Conservation (phyloP, 768 basidiomycete species). For the Lactarius hatsudake region DNA sequence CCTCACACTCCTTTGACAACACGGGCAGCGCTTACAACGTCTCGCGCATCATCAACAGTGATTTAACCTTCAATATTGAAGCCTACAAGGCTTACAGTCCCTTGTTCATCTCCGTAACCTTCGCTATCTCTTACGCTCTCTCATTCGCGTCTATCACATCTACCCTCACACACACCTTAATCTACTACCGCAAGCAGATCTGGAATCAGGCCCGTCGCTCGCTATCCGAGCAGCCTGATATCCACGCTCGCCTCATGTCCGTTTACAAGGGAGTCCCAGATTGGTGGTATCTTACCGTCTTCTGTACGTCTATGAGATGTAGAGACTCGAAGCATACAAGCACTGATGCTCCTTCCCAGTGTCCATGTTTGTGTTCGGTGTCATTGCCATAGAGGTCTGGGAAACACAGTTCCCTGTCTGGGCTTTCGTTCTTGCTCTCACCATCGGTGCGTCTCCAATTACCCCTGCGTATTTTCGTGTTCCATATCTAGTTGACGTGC, state of each 20-base stretch:
- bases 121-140: slow-evolving; percentile 76
- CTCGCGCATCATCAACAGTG: slow-evolving; percentile 49
- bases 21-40: slow-evolving; percentile 69
- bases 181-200: slow-evolving; percentile 80
- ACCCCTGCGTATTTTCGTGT: background rate
- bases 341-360: slow-evolving; percentile 25
- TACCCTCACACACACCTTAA: slow-evolving; percentile 64
- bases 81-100: slow-evolving; percentile 59
- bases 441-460: slow-evolving; percentile 43
- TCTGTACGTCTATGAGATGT: slow-evolving; percentile 33
- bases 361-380: slow-evolving; percentile 62
- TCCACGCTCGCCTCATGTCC: slow-evolving; percentile 83
- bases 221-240: slow-evolving; percentile 76
- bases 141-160: slow-evolving; percentile 80
- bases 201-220: slow-evolving; percentile 67
- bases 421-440: slow-evolving; percentile 66
- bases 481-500: background rate
- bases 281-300: slow-evolving; percentile 70
- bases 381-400: slow-evolving; percentile 70
- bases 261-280: slow-evolving; percentile 69
- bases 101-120: slow-evolving; percentile 61
- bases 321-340: background rate
- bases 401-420: slow-evolving; percentile 70
- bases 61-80: slow-evolving; percentile 52
- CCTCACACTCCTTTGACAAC: slow-evolving; percentile 61